A percentile compares a stretch with the other conserved stretches of the same genome.
Conservation (phyloP, 768 basidiomycete species). For the Mrakia blollopis region DNA sequence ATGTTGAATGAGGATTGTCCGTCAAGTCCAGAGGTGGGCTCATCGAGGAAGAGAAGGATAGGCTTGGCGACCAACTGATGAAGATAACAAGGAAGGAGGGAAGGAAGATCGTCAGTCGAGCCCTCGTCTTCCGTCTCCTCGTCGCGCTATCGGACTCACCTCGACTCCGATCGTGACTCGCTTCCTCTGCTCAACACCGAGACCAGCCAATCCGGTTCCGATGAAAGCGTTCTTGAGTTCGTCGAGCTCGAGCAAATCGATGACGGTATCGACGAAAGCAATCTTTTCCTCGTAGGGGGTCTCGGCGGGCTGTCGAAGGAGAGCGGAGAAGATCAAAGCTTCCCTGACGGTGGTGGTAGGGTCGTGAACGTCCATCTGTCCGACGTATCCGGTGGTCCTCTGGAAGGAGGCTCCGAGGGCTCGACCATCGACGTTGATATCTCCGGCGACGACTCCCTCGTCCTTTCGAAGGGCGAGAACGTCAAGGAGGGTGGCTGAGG, state of each 20-base stretch:
- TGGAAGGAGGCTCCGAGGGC: slow-evolving; percentile 48
- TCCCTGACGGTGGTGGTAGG: slow-evolving; percentile 47
- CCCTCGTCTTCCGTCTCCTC: background rate
- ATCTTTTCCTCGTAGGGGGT: slow-evolving; percentile 42
- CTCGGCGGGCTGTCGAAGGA: slow-evolving; percentile 46
- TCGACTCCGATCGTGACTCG: slow-evolving; percentile 13
- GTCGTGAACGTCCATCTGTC: slow-evolving; percentile 46
- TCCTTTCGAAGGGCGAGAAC: slow-evolving; percentile 36
- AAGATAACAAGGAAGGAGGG: background rate
- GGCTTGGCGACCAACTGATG: slow-evolving; percentile 45
- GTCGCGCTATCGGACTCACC: background rate
- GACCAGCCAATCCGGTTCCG: slow-evolving; percentile 35
- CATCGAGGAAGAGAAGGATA: slow-evolving; percentile 51
- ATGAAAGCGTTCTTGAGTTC: slow-evolving; percentile 2
- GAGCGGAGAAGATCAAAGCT: too few relatives aligned
- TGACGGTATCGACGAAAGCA: slow-evolving; percentile 47
- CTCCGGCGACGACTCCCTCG: slow-evolving; percentile 50
- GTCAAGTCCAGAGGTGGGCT: slow-evolving; percentile 53
- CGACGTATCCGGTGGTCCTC: slow-evolving; percentile 47
- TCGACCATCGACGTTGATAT: slow-evolving; percentile 48
- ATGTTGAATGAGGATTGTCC: slow-evolving; percentile 85
- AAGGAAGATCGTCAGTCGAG: background rate
- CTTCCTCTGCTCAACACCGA: slow-evolving; percentile 39
- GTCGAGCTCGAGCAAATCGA: slow-evolving; percentile 4
- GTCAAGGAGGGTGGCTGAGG: slow-evolving; percentile 36